Percentiles rank a stretch among this genome's conserved stretches.
phyloP scores from a whole-genome alignment of 768 basidiomycete species.

The Leucocoprinus birnbaumii region DNA sequence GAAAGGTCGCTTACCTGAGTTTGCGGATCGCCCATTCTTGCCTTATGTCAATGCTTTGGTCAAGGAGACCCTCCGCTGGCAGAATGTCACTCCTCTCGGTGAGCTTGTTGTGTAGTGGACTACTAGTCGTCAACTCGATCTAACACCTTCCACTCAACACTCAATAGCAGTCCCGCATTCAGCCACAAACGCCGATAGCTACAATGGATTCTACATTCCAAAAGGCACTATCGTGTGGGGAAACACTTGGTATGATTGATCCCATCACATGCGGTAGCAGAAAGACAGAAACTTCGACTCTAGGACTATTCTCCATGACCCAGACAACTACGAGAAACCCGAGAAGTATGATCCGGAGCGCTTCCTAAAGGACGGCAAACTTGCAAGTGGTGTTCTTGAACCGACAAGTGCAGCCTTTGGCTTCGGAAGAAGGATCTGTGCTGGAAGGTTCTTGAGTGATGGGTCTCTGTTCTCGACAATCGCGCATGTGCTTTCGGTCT shows the following conservation, averaged over 20 bases:
- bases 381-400: slow-evolving; percentile 19
- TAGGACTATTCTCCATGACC: not conserved
- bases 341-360: slow-evolving; percentile 27
- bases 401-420: slow-evolving; percentile 27
- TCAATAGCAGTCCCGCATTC: slow-evolving; percentile 8
- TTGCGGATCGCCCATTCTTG: slow-evolving; percentile 21
- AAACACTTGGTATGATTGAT: slow-evolving; percentile 12
- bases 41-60: slow-evolving; percentile 35
- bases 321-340: slow-evolving; percentile 16
- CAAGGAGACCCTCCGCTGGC: slow-evolving; percentile 26
- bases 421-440: slow-evolving; percentile 27
- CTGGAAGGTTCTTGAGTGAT: slow-evolving; percentile 22
- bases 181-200: slow-evolving; percentile 9
- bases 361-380: slow-evolving; percentile 22
- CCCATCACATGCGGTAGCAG: no score
- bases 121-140: not conserved
- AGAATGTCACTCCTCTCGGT: slow-evolving; percentile 15
- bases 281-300: no score
- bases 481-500: slow-evolving; percentile 21
- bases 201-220: slow-evolving; percentile 14
- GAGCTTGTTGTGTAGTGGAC: not conserved
- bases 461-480: slow-evolving; percentile 19
- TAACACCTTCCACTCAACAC: no score
- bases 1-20: slow-evolving; percentile 32
- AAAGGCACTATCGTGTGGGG: slow-evolving; percentile 14